These are phyloP conservation scores for Diaporthe australafricana DNA, from an alignment of 2,329 filamentous ascomycete species.

Conservation along the genomic window DNA sequence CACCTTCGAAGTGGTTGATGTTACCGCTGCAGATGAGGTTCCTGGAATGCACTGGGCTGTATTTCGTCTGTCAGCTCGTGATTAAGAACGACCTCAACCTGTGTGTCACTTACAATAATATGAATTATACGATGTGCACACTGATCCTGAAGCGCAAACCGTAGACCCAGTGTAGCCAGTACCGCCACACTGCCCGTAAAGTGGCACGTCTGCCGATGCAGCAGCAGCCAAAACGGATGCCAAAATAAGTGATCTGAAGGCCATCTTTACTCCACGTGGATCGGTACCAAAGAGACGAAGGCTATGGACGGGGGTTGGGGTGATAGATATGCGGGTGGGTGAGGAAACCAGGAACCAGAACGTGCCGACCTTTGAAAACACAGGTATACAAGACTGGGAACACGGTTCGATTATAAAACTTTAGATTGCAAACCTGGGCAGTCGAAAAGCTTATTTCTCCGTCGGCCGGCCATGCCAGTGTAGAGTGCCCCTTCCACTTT, in stretches of 20 bases:
- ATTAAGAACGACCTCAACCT: fast-evolving
- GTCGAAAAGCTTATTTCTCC: constrained; percentile 13
- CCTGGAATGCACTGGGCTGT: constrained; percentile 29
- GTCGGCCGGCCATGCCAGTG: neutral
- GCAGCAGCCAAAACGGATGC: neutral
- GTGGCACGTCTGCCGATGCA: constrained; percentile 39
- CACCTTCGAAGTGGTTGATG: neutral
- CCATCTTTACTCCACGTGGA: neutral
- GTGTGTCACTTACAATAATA: constrained; percentile 27
- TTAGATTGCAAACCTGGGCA: neutral
- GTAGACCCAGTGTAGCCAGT: constrained; percentile 33
- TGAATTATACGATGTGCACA: constrained; percentile 29
- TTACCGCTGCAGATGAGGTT: constrained; percentile 12
- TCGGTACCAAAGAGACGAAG: fast-evolving
- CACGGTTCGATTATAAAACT: neutral
- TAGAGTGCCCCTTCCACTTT: neutral
- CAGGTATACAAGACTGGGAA: neutral
- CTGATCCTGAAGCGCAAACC: constrained; percentile 23
- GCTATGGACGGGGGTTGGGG: no score
- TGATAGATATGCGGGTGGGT: no score
- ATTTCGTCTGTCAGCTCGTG: neutral
- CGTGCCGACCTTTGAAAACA: neutral
- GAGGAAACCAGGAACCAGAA: no score
- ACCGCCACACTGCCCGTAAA: constrained; percentile 35
- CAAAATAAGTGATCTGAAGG: neutral